Conservation (phyloP, 495 filamentous ascomycete genomes). For the Neurospora terricola region DNA sequence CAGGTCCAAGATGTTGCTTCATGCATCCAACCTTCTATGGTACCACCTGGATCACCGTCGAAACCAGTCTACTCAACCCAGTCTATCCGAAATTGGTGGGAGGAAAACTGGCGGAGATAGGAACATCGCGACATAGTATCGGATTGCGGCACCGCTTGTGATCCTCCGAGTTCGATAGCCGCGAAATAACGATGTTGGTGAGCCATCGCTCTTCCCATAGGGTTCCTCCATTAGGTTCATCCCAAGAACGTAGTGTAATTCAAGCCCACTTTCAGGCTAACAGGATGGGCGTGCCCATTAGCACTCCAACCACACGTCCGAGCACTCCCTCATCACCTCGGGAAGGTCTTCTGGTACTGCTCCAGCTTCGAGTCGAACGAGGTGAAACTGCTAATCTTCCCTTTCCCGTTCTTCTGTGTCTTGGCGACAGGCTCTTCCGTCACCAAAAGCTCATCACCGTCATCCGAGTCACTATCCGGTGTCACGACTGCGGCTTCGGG, state of each 20-base stretch:
- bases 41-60: not conserved
- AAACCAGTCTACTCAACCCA: not conserved
- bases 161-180: not conserved
- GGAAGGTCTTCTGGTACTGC: not conserved
- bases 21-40: not conserved
- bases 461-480: conserved; percentile 1
- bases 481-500: not conserved
- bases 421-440: conserved; percentile 2
- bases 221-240: not conserved
- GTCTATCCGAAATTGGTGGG: not conserved
- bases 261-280: not conserved
- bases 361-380: conserved; percentile 3
- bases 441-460: conserved; percentile 10
- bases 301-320: not conserved
- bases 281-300: not conserved
- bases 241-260: not conserved
- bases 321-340: not conserved
- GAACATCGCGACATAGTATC: not conserved
- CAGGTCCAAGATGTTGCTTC: not conserved
- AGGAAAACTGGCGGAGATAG: not conserved
- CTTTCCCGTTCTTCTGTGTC: not conserved
- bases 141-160: not conserved
- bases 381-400: not conserved
- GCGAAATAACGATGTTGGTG: not conserved
- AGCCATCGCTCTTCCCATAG: not conserved